Evolutionary conservation across 495 filamentous ascomycete genomes (phyloP).

Genomic region (Talaromyces trachyspermus): DNA sequence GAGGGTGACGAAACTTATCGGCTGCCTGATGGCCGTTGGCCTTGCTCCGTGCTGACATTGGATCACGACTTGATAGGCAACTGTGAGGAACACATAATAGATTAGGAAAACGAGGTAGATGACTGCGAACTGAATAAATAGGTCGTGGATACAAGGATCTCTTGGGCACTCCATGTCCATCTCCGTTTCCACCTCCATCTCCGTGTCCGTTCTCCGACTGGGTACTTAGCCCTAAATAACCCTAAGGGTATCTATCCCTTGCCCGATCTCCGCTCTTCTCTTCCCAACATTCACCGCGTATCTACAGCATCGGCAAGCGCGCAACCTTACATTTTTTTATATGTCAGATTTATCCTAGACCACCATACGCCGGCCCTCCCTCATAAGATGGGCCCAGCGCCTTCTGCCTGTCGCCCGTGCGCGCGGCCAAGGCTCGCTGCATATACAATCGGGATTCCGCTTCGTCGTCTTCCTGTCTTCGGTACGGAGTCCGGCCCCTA

Average conservation of each 20-base stretch:
- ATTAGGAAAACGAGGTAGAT: not conserved
- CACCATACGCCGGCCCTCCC: no score
- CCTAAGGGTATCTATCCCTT: no score
- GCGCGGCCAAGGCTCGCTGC: slow-evolving; percentile 8
- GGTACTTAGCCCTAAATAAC: no score
- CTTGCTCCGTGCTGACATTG: no score
- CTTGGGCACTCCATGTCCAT: no score
- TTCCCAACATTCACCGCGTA: no score
- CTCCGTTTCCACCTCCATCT: not conserved
- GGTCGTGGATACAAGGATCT: no score
- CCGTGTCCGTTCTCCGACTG: not conserved
- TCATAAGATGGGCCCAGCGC: not conserved
- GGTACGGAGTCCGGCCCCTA: no score
- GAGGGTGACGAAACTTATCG: not conserved
- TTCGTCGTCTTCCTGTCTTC: not conserved
- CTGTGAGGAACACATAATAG: not conserved
- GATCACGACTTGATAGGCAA: not conserved
- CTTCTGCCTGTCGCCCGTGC: slow-evolving; percentile 7
- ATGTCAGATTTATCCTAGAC: no score
- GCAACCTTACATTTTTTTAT: no score
- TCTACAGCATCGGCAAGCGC: no score
- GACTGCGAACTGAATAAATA: not conserved
- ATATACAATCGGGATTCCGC: not conserved
- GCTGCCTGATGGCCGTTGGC: not conserved
- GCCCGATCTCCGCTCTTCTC: not conserved